phyloP scores from a whole-genome alignment of 352 stramenopile species.

The Phytophthora ohioensis region DNA sequence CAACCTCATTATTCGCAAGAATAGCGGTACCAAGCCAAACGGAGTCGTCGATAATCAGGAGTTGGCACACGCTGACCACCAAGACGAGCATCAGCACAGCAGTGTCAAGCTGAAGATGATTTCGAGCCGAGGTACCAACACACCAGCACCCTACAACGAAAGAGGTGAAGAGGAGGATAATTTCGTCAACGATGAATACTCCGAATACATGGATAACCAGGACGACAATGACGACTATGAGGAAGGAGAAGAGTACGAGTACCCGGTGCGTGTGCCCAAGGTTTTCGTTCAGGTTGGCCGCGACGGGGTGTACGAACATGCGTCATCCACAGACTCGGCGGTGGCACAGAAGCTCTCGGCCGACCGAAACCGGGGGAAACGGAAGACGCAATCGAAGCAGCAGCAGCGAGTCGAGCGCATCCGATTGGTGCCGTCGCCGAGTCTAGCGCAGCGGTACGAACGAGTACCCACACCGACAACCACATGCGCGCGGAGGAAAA shows the following conservation, averaged over 20 bases:
- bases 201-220: conserved; percentile 39
- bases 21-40: conserved; percentile 22
- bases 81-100: conserved; percentile 11
- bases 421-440: conserved; percentile 54
- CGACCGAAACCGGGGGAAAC: conserved; percentile 34
- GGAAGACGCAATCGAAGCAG: conserved; percentile 33
- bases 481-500: conserved; percentile 24
- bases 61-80: conserved; percentile 15
- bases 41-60: conserved; percentile 32
- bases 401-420: conserved; percentile 57
- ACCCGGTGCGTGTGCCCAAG: conserved; percentile 46
- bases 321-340: conserved; percentile 36
- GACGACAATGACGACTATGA: conserved; percentile 34
- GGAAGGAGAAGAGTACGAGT: conserved; percentile 37
- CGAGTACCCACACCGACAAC: conserved; percentile 43
- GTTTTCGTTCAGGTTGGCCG: conserved; percentile 59
- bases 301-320: conserved; percentile 51
- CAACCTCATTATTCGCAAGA: conserved; percentile 67
- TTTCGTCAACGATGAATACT: conserved; percentile 34
- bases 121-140: conserved; percentile 41
- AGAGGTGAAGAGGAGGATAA: conserved; percentile 22
- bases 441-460: conserved; percentile 56
- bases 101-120: conserved; percentile 30
- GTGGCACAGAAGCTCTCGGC: conserved; percentile 48
- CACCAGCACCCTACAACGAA: conserved; percentile 26